Conservation (phyloP, 345 rosid species). For the Moringa oleifera region DNA sequence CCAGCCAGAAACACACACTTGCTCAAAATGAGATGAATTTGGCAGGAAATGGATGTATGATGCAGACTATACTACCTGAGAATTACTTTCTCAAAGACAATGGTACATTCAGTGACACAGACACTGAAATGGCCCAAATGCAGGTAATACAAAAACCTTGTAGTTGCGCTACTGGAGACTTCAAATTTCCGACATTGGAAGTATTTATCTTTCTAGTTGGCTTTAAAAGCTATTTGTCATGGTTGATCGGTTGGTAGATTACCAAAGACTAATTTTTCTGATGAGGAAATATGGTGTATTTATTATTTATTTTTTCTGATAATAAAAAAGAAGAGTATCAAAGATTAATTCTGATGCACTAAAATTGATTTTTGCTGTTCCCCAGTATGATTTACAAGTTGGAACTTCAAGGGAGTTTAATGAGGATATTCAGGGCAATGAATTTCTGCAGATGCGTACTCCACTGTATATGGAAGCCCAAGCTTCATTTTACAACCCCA, state of each 20-base stretch:
- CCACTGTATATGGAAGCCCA: conserved; percentile 27
- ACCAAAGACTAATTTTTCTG: too few species aligned
- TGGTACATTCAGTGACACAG: conserved; percentile 8
- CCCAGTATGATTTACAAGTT: conserved; percentile 18
- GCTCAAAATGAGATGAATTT: conserved; percentile 28
- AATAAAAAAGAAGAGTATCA: too few species aligned
- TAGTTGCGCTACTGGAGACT: not conserved
- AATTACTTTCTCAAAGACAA: conserved; percentile 22
- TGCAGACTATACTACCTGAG: conserved; percentile 14
- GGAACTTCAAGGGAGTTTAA: conserved; percentile 23
- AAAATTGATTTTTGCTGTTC: conserved; percentile 17
- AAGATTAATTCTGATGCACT: not conserved
- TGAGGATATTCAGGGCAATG: conserved; percentile 26
- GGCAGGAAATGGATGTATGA: conserved; percentile 11
- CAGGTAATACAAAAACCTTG: conserved; percentile 31
- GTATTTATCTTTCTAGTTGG: not conserved
- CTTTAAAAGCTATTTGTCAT: not conserved
- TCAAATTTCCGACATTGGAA: not conserved
- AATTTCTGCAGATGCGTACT: conserved; percentile 29
- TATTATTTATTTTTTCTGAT: too few species aligned
- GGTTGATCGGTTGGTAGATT: not conserved
- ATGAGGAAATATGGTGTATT: too few species aligned
- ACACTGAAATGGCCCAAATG: conserved; percentile 26
- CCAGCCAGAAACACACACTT: conserved; percentile 24
- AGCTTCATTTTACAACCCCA: conserved; percentile 18